Evolutionary conservation across 306 rosid species (phyloP).

Genomic region (Castanea mollissima): DNA sequence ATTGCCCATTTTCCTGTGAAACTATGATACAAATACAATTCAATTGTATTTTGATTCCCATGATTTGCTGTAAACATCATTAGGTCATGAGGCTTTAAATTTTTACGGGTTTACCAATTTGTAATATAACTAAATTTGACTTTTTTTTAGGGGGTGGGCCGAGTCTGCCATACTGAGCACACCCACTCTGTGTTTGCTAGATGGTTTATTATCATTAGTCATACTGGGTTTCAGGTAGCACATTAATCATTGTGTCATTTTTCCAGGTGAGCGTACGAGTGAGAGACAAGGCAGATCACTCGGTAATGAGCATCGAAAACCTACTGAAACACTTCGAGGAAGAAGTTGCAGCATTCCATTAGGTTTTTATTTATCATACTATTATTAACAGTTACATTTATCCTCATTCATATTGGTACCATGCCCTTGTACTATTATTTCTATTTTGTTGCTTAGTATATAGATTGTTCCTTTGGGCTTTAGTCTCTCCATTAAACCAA

Average conservation of each 20-base stretch:
- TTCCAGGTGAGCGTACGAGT: slow-evolving; percentile 92
- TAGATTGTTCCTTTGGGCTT: not conserved
- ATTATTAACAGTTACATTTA: not conserved
- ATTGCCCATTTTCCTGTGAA: not conserved
- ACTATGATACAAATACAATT: not conserved
- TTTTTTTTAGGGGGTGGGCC: no score
- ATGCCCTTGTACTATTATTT: not conserved
- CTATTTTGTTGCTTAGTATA: not conserved
- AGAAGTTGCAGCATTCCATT: slow-evolving; percentile 63
- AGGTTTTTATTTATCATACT: slow-evolving; percentile 12
- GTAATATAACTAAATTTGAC: no score
- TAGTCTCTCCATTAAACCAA: not conserved
- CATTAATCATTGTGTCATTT: slow-evolving; percentile 26
- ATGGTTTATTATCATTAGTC: not conserved
- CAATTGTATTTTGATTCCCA: not conserved
- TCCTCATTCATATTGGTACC: not conserved
- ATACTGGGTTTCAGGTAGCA: not conserved
- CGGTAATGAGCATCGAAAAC: slow-evolving; percentile 58
- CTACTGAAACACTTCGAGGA: slow-evolving; percentile 62
- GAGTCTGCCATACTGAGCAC: not conserved
- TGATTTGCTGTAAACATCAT: not conserved
- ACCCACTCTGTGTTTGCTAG: not conserved
- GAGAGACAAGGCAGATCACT: slow-evolving; percentile 65
- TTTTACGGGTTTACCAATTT: no score
- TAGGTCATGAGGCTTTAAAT: not conserved